phyloP scores from a whole-genome alignment of 2,329 filamentous ascomycete genomes.

The Alternaria sp. region DNA sequence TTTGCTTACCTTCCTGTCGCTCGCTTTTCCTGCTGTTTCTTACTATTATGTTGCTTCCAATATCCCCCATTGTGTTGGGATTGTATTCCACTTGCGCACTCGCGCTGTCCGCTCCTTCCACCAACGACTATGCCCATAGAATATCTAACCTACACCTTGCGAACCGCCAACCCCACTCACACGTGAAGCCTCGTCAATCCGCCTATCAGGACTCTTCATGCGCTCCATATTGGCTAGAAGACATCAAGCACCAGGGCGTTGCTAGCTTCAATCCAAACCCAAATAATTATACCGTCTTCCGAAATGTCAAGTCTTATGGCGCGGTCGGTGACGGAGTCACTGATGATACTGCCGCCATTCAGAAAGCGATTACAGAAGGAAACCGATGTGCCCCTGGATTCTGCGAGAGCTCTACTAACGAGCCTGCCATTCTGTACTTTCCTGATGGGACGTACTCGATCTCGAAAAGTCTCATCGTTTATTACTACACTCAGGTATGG shows the following conservation, averaged over 20 bases:
- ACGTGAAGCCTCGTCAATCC: slow-evolving; percentile 26
- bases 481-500: slow-evolving; percentile 66
- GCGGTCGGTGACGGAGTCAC: slow-evolving; percentile 49
- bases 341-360: slow-evolving; percentile 64
- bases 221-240: slow-evolving; percentile 53
- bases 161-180: slow-evolving; percentile 12
- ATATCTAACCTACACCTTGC: slow-evolving; percentile 21
- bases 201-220: slow-evolving; percentile 28
- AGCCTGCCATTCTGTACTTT: slow-evolving; percentile 66
- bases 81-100: slow-evolving; percentile 12
- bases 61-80: slow-evolving; percentile 6
- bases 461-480: slow-evolving; percentile 65
- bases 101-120: slow-evolving; percentile 10
- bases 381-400: slow-evolving; percentile 53
- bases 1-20: neutral
- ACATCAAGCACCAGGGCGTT: slow-evolving; percentile 54
- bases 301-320: slow-evolving; percentile 56
- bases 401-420: slow-evolving; percentile 59
- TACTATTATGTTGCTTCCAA: slow-evolving; percentile 8
- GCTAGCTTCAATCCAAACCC: slow-evolving; percentile 51
- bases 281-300: slow-evolving; percentile 53
- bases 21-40: neutral
- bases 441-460: slow-evolving; percentile 67
- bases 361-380: slow-evolving; percentile 53
- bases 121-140: slow-evolving; percentile 17